These are phyloP conservation scores for Boletus sp. DNA, from an alignment of 768 basidiomycete genomes.

Conservation along the genomic window DNA sequence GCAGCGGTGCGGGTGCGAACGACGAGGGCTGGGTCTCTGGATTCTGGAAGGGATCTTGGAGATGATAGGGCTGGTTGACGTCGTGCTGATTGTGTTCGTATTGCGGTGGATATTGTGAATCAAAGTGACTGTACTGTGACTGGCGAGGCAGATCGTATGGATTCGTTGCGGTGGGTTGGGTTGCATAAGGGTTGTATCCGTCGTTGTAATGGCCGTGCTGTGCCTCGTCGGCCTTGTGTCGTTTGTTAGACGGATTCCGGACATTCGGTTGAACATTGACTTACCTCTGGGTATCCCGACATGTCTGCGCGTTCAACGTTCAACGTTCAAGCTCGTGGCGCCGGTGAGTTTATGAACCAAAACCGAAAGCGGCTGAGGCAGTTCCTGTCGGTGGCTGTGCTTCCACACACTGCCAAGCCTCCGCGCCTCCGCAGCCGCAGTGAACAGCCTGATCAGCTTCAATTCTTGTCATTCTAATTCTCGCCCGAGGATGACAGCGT, in stretches of 20 bases:
- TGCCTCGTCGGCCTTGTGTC: conserved; percentile 57
- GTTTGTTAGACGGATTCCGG: not conserved
- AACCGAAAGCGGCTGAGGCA: not conserved
- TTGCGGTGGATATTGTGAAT: conserved; percentile 28
- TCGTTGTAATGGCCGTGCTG: conserved; percentile 66
- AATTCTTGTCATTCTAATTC: not conserved
- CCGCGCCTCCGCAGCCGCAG: conserved; percentile 10
- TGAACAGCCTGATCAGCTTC: not conserved
- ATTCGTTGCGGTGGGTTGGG: conserved; percentile 29
- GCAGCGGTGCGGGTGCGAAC: conserved; percentile 12
- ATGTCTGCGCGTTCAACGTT: conserved; percentile 23
- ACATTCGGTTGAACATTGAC: conserved; percentile 6
- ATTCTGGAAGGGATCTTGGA: conserved; percentile 39
- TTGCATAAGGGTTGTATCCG: conserved; percentile 52
- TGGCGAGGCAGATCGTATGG: conserved; percentile 40
- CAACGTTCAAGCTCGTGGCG: conserved; percentile 1
- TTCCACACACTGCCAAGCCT: not conserved
- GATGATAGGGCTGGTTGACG: conserved; percentile 32
- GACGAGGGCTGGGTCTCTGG: conserved; percentile 16
- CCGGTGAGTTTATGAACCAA: conserved; percentile 5
- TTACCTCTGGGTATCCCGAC: conserved; percentile 42
- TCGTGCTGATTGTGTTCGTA: conserved; percentile 36
- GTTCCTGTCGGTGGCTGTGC: conserved; percentile 15
- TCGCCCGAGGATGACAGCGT: not conserved
- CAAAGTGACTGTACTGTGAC: conserved; percentile 28